Conservation (phyloP, 2,329 filamentous ascomycete genomes). For the Aureobasidium sp. region DNA sequence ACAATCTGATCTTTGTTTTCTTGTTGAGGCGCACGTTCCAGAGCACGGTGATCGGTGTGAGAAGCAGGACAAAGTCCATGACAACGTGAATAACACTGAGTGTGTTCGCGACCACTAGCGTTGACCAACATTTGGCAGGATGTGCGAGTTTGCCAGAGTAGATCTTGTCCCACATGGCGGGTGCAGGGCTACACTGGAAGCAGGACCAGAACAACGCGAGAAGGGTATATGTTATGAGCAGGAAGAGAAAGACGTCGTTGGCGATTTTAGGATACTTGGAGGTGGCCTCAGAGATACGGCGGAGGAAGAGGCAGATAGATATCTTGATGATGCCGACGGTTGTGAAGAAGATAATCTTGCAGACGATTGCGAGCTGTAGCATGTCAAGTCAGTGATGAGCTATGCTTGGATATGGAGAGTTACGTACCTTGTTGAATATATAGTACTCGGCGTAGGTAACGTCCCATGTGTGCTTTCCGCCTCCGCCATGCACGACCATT, state of each 20-base stretch:
- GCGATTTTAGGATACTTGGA: neutral
- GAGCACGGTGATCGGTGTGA: neutral
- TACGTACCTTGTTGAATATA: neutral
- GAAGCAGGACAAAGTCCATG: conserved; percentile 8
- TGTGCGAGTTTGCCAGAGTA: neutral
- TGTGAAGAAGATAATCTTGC: conserved; percentile 8
- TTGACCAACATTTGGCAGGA: conserved; percentile 6
- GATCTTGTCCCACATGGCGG: conserved; percentile 7
- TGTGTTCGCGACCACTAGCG: neutral
- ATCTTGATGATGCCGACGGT: conserved; percentile 10
- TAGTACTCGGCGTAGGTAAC: conserved; percentile 6
- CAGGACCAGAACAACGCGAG: conserved; percentile 6
- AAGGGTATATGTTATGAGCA: neutral
- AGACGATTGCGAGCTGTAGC: neutral
- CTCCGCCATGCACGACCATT: neutral
- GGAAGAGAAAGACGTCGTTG: conserved; percentile 3
- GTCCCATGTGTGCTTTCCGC: conserved; percentile 5
- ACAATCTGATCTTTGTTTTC: conserved; percentile 1
- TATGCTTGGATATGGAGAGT: neutral
- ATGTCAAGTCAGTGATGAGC: neutral
- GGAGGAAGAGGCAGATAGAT: conserved; percentile 5
- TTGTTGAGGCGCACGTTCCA: conserved; percentile 8
- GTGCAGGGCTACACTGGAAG: neutral
- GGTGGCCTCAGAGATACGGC: conserved; percentile 1
- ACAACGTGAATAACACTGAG: conserved; percentile 3